A percentile compares a stretch with the other conserved stretches of the same genome.
Evolutionary conservation across 257 asterid genomes (phyloP).

Genomic region (Fraxinus pennsylvanica): DNA sequence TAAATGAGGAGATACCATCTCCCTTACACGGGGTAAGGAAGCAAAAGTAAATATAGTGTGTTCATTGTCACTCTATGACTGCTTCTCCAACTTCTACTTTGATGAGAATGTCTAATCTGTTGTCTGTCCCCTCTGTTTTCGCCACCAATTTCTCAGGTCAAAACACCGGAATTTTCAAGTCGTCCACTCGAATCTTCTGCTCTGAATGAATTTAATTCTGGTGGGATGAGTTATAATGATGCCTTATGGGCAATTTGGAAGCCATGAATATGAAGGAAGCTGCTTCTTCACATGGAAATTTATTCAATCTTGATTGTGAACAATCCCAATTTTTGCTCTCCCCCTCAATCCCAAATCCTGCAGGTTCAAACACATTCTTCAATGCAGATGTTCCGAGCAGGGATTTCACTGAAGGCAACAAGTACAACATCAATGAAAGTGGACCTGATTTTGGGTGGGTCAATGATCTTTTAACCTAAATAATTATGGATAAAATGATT

Average conservation of each 20-base stretch:
- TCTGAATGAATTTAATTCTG: neutral
- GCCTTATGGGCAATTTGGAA: slow-evolving; percentile 13
- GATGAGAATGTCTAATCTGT: neutral
- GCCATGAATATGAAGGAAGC: slow-evolving; percentile 9
- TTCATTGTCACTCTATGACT: slow-evolving; percentile 3
- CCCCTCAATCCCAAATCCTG: slow-evolving; percentile 12
- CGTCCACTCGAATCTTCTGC: neutral
- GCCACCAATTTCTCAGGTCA: neutral
- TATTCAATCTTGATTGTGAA: neutral
- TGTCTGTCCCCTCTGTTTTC: neutral
- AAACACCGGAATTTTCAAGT: neutral
- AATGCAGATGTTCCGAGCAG: slow-evolving; percentile 1
- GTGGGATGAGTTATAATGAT: slow-evolving; percentile 11
- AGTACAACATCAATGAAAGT: neutral
- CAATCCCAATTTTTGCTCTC: slow-evolving; percentile 4
- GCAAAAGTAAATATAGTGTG: neutral
- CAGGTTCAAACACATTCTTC: neutral
- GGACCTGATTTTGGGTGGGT: slow-evolving; percentile 22
- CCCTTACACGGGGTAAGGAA: too few relatives aligned
- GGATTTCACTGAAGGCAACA: slow-evolving; percentile 1
- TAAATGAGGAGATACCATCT: too few relatives aligned
- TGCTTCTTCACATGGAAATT: slow-evolving; percentile 2
- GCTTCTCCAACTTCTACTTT: slow-evolving; percentile 15
- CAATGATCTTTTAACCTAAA: slow-evolving; percentile 18
- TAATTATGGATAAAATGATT: neutral